Conservation (phyloP, 768 basidiomycete genomes). For the Coprinopsis sp. region DNA sequence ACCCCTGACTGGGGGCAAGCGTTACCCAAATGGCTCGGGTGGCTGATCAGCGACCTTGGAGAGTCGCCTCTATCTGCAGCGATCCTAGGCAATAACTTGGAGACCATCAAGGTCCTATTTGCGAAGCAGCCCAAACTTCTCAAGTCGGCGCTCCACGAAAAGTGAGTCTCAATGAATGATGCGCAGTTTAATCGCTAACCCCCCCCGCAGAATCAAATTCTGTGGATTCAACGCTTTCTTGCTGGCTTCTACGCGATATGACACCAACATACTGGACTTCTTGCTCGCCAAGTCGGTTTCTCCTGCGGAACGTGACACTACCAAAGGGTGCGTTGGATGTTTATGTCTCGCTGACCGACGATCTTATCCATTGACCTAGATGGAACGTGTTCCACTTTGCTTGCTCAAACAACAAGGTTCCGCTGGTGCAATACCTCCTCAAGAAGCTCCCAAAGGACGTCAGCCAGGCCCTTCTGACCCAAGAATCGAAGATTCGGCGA, state of each 20-base stretch:
- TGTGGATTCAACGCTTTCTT: conserved; percentile 41
- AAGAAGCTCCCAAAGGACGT: conserved; percentile 48
- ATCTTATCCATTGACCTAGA: conserved; percentile 23
- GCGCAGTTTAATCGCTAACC: conserved; percentile 2
- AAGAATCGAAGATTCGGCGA: conserved; percentile 40
- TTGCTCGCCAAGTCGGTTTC: conserved; percentile 44
- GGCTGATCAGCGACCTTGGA: conserved; percentile 40
- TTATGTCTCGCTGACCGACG: background rate
- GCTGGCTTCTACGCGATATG: conserved; percentile 32
- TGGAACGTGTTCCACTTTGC: conserved; percentile 56
- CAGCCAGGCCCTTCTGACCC: conserved; percentile 37
- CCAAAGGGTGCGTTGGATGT: conserved; percentile 35
- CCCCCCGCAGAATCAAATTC: conserved; percentile 38
- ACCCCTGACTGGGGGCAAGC: conserved; percentile 34
- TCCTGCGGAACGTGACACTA: conserved; percentile 35
- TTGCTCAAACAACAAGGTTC: conserved; percentile 23
- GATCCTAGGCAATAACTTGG: conserved; percentile 31
- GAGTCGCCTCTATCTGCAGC: conserved; percentile 51
- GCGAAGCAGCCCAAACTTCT: conserved; percentile 38
- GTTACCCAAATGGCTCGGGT: conserved; percentile 49
- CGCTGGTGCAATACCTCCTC: conserved; percentile 39
- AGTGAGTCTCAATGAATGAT: too few species aligned
- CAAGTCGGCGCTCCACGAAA: conserved; percentile 35
- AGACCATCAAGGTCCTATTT: conserved; percentile 42
- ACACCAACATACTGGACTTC: conserved; percentile 41